phyloP scores from a whole-genome alignment of 768 basidiomycete genomes.

The Pleurotus cornucopiae region DNA sequence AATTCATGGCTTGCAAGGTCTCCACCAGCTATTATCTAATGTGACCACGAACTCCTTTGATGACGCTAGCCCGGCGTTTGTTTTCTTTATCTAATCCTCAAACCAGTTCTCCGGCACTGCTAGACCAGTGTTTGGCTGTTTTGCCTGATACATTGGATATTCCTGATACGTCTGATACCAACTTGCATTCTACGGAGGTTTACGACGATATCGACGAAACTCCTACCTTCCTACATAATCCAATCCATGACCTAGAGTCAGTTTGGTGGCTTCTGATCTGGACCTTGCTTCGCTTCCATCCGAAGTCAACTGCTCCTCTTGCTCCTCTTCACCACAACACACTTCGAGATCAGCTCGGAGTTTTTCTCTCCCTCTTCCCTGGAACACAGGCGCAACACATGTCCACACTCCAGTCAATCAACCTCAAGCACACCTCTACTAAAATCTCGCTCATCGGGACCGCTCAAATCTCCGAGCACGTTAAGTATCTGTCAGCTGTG shows the following conservation, averaged over 20 bases:
- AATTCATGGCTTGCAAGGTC: background rate
- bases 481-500: too few relatives aligned
- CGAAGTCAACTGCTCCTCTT: background rate
- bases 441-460: too few relatives aligned
- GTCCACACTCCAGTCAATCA: background rate
- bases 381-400: background rate
- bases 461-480: too few relatives aligned
- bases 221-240: background rate
- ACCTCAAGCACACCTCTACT: too few relatives aligned
- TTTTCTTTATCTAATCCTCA: background rate
- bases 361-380: background rate
- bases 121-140: too few relatives aligned
- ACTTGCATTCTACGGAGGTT: too few relatives aligned
- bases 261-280: background rate
- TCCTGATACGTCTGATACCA: too few relatives aligned
- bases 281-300: background rate
- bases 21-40: background rate
- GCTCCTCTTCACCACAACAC: background rate
- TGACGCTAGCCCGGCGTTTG: background rate
- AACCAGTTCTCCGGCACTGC: too few relatives aligned
- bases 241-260: background rate
- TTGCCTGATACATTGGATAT: too few relatives aligned
- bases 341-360: background rate
- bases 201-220: background rate
- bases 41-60: background rate